phyloP scores from a whole-genome alignment of 2,329 filamentous ascomycete species.

The Pestalotiopsis sp. region DNA sequence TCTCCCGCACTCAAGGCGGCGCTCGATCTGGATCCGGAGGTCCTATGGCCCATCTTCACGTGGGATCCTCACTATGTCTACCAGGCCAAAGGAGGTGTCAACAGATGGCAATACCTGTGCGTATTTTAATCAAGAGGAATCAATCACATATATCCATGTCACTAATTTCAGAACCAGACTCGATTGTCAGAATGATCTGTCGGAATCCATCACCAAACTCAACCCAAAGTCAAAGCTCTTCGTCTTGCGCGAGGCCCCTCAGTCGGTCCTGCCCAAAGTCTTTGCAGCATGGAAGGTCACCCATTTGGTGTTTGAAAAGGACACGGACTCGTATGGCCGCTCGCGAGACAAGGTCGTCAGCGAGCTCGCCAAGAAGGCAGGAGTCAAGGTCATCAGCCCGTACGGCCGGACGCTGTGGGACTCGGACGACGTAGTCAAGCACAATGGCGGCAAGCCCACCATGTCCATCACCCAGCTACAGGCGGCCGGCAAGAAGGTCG shows the following conservation, averaged over 20 bases:
- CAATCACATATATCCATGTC: background rate
- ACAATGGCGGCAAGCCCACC: conserved; percentile 69
- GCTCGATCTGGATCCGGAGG: conserved; percentile 67
- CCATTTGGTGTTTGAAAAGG: conserved; percentile 78
- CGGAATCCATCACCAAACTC: conserved; percentile 65
- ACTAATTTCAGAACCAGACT: conserved; percentile 44
- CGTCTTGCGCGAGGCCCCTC: conserved; percentile 71
- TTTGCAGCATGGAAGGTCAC: conserved; percentile 75
- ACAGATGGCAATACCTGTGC: conserved; percentile 74
- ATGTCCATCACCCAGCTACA: conserved; percentile 74
- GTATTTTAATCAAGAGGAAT: conserved; percentile 15
- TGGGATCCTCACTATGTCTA: conserved; percentile 85
- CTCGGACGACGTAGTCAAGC: conserved; percentile 67
- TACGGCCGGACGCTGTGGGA: conserved; percentile 74
- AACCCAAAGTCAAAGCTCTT: conserved; percentile 71
- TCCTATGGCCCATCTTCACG: conserved; percentile 75
- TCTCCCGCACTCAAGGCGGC: conserved; percentile 74
- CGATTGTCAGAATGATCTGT: conserved; percentile 75
- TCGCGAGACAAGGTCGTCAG: conserved; percentile 64
- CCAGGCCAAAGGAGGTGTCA: conserved; percentile 67
- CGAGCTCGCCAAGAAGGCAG: conserved; percentile 62
- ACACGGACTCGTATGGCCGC: conserved; percentile 73
- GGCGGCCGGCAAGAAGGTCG: conserved; percentile 63
- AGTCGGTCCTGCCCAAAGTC: conserved; percentile 71
- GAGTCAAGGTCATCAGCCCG: conserved; percentile 67